Base-by-base conservation (phyloP, 148 eudicot genomes). In the Beta vulgaris region DNA sequence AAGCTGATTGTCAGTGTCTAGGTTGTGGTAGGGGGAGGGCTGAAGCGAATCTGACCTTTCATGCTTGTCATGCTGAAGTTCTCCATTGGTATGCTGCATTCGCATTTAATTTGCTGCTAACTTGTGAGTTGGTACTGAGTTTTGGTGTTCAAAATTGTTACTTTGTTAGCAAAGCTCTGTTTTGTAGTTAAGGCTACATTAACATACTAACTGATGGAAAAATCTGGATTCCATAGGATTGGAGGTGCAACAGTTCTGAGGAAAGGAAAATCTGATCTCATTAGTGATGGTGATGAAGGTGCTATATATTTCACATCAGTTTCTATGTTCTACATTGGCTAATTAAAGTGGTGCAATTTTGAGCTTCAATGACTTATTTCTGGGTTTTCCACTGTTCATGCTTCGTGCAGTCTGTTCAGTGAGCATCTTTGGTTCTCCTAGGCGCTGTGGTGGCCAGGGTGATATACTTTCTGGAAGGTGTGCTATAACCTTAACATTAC, bases 381-480 rank as follows among this genome's bases (percentile, higher is more conserved):
- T 26, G 71, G 42, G 36, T 64, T 68, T 43, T 68, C 57, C 40
- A 58, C 63, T 69, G 48, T 66, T 21, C 68, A 35, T 83, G 36
- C 36, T 62, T 66, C 28, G 9, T 84, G 84, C 87, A 95, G 99
- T 89, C 68, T 80, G 57, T 76, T 84, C 96, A 28, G 92, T 95
- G 83, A 90, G 91, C 81, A 75, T 73, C 39, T 92, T 87, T 72
- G 99, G 99, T 76, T 90, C 99, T 79, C 99, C 97, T 44, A 87
- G 99, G 73, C 99, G 99, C 60, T 95, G 99, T 82, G 99, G 99
- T 57, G 99, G 99, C 55, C 99, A 95, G 82, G 99, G 99, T 48
- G 99, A 95, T 75, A 91, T 95, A 85, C 97, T 95, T 57, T 90
- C 99, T 69, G 99, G 99, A 73, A 89, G 97, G 99, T 79, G 84